Base-by-base conservation (phyloP, 2,329 filamentous ascomycete genomes). In the Penicillium sp. region DNA sequence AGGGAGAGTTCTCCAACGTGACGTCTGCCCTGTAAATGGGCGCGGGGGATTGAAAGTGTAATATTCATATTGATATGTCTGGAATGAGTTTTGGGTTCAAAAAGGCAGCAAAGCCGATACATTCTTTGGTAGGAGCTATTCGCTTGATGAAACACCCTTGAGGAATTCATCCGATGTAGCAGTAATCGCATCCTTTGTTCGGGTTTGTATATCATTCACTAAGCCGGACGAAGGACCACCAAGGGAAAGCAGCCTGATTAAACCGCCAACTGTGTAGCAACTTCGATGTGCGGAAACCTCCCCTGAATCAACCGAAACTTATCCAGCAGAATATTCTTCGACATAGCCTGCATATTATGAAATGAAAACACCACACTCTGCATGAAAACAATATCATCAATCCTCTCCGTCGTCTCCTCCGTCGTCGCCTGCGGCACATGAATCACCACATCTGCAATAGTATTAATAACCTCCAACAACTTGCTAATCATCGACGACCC, bases 1-100 rank as follows among this genome's bases (percentile, higher is more conserved):
- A 96, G 85, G 92, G 92, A 75, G 94, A 99, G 81, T 99, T 99
- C 77, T 93, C 88, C 61, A 97, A 97, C 74, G 92, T 97, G 50
- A 95, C 90, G 54, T 90, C 88, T 67, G 79, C 87, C 68, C 74
- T 95, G 62, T 73, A 69, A 61, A 57, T 41, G 56, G 40, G 31
- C 50, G 13, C 34, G 32, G 32, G 24, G 36, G 47, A 47, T 46
- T 59, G 53, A 51, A 56, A 54, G 43, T 61, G 53, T 63, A 62
- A 54, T 58, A 58, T 61, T 58, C 53, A 48, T 58, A 50, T 52
- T 40, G 48, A 63, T 54, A 53, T 56, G 40, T 34, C 27, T 53
- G 31, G 40, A 54, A 49, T 41, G 44, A 55, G 38, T 38, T 43
- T 49, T 44, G 40, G 16, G 32, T 41, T 11, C 18, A 29, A 45